A percentile compares a stretch with the other conserved stretches of the same genome.
phyloP scores from a whole-genome alignment of 495 filamentous ascomycete genomes.

The Aspergillus homomorphus region DNA sequence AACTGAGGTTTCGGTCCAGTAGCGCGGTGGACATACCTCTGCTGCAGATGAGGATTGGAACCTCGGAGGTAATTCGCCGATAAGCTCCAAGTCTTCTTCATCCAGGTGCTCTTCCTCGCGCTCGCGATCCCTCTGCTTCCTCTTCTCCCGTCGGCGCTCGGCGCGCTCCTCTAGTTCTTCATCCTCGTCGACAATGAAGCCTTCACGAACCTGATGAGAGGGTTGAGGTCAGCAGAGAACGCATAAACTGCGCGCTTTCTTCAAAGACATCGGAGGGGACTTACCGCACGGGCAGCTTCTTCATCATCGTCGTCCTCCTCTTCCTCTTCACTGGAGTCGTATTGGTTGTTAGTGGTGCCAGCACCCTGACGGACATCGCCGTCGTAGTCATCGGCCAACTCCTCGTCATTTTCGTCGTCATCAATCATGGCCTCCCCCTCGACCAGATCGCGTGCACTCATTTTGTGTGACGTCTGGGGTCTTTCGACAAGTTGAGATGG shows the following conservation, averaged over 20 bases:
- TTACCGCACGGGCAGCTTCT: conserved; percentile 61
- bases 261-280: too few relatives aligned
- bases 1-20: neutral
- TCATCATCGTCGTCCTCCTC: conserved; percentile 95
- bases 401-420: conserved; percentile 87
- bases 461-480: conserved; percentile 37
- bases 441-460: conserved; percentile 78
- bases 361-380: conserved; percentile 55
- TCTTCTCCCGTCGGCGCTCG: conserved; percentile 58
- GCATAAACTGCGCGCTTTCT: neutral
- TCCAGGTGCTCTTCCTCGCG: conserved; percentile 88
- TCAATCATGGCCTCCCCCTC: conserved; percentile 82
- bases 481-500: neutral
- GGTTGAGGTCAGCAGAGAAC: conserved; percentile 5
- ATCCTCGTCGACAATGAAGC: conserved; percentile 94
- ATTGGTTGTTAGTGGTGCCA: conserved; percentile 45
- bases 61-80: conserved; percentile 72
- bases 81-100: conserved; percentile 94
- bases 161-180: conserved; percentile 70
- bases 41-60: conserved; percentile 60
- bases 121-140: conserved; percentile 71
- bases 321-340: conserved; percentile 93
- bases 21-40: conserved; percentile 49
- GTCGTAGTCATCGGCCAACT: conserved; percentile 73
- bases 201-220: conserved; percentile 69